Conservation (phyloP, 495 filamentous ascomycete genomes). For the Podospora comata region DNA sequence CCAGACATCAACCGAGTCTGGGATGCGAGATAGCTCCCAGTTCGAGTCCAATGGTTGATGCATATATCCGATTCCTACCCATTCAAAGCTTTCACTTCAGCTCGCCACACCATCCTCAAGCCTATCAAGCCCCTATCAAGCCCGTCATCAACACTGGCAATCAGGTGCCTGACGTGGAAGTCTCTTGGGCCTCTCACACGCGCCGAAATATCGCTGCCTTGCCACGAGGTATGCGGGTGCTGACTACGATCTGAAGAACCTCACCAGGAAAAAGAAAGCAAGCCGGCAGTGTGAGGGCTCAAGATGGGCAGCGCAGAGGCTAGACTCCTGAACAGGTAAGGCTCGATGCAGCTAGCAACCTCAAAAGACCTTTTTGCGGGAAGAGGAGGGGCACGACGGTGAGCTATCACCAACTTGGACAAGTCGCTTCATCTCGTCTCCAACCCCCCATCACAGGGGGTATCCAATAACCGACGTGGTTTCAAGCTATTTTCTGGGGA, state of each 20-base stretch:
- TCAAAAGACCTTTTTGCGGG: not conserved
- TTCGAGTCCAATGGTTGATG: too few species aligned
- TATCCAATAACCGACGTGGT: not conserved
- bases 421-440: conserved; percentile 11
- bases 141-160: not conserved
- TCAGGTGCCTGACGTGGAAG: not conserved
- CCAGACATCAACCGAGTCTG: not conserved
- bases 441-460: not conserved
- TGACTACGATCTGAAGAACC: not conserved
- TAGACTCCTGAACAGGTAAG: not conserved
- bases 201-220: conserved; percentile 1
- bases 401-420: conserved; percentile 7
- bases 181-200: not conserved
- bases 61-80: not conserved
- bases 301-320: not conserved
- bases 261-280: conserved; percentile 1
- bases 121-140: not conserved
- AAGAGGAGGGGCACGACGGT: conserved; percentile 2
- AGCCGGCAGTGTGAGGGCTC: not conserved
- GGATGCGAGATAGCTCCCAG: conserved; percentile 1
- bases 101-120: not conserved
- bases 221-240: conserved; percentile 6
- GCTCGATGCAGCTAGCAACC: not conserved
- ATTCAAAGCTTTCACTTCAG: not conserved
- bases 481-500: conserved; percentile 6